Conservation (phyloP, 2,329 filamentous ascomycete species). For the Cladosporium sp. region DNA sequence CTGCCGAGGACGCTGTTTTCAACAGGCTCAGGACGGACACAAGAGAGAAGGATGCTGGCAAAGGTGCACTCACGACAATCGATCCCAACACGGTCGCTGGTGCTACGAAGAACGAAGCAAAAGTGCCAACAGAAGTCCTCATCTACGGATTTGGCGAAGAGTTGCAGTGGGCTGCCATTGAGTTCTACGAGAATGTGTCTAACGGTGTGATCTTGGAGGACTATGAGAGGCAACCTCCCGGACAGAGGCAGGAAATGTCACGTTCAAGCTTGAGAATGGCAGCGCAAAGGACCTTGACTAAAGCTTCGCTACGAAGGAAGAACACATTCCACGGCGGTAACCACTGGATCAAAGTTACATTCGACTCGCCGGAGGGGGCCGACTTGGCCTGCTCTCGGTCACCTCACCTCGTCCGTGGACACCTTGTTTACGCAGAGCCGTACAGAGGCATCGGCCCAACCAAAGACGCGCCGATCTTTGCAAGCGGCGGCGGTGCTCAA, state of each 20-base stretch:
- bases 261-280: conserved; percentile 71
- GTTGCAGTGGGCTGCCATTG: conserved; percentile 77
- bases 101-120: conserved; percentile 41
- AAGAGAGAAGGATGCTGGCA: conserved; percentile 30
- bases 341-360: conserved; percentile 76
- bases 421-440: conserved; percentile 49
- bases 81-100: conserved; percentile 27
- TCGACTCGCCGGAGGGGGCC: conserved; percentile 50
- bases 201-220: conserved; percentile 83
- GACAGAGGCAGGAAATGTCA: conserved; percentile 66
- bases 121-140: conserved; percentile 74
- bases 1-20: conserved; percentile 51
- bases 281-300: conserved; percentile 65
- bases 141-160: conserved; percentile 77
- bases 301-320: conserved; percentile 74
- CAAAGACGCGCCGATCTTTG: conserved; percentile 45
- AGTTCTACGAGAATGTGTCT: conserved; percentile 83
- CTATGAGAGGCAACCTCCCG: conserved; percentile 81
- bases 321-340: conserved; percentile 79
- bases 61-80: conserved; percentile 30
- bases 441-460: conserved; percentile 48
- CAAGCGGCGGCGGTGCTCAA: conserved; percentile 38
- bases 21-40: conserved; percentile 34
- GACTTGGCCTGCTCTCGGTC: conserved; percentile 50
- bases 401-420: conserved; percentile 50